These are phyloP conservation scores for Geotrichum carabidarum DNA, from an alignment of 1,139 yeast genomes.

Conservation along the genomic window DNA sequence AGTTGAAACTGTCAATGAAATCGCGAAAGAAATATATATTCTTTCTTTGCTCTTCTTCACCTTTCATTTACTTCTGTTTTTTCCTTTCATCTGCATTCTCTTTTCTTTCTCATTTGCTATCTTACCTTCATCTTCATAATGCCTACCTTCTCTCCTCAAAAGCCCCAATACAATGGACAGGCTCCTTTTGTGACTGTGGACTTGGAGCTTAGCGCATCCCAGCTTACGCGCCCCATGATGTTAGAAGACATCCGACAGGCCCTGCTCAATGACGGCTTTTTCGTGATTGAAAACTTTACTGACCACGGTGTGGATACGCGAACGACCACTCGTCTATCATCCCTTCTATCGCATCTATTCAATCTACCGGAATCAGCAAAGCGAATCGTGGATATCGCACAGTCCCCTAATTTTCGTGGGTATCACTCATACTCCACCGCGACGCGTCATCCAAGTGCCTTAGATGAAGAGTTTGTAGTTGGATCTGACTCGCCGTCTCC, in stretches of 20 bases:
- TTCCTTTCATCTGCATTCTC: not conserved
- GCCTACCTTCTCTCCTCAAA: conserved; percentile 4
- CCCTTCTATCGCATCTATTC: conserved; percentile 1
- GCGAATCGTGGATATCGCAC: conserved; percentile 1
- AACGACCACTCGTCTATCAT: not conserved
- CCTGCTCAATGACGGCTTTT: conserved; percentile 17
- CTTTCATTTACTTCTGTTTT: not conserved
- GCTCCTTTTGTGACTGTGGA: conserved; percentile 12
- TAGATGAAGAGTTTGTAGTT: conserved; percentile 9
- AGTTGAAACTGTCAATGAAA: not conserved
- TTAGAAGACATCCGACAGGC: conserved; percentile 13
- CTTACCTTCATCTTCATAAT: not conserved
- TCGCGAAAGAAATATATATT: not conserved
- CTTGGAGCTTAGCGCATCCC: conserved; percentile 14
- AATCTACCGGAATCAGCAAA: not conserved
- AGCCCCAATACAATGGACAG: not conserved
- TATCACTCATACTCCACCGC: conserved; percentile 1
- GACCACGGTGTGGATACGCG: not conserved
- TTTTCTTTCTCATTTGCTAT: not conserved
- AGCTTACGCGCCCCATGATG: conserved; percentile 9
- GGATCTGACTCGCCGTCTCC: conserved; percentile 10
- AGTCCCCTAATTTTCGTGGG: conserved; percentile 15
- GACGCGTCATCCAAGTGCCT: not conserved
- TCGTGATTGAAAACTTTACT: conserved; percentile 10
- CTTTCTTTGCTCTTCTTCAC: not conserved